Conservation (phyloP, 495 filamentous ascomycete species). For the Platismatia glauca region DNA sequence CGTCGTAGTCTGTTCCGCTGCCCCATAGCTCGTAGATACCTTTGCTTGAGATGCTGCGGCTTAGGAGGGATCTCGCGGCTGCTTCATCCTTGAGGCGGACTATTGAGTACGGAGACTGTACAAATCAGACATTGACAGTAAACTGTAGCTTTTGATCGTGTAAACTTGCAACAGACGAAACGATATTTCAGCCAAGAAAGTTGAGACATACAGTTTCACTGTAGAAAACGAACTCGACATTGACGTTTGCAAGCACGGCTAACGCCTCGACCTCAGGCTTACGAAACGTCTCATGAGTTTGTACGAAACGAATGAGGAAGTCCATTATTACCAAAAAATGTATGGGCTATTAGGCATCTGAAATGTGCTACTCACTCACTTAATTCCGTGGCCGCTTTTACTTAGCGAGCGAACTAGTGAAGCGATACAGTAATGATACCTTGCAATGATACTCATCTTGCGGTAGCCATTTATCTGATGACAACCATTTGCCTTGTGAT, state of each 20-base stretch:
- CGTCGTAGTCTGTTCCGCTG: conserved; percentile 52
- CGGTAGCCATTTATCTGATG: too few species aligned
- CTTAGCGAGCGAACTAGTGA: too few species aligned
- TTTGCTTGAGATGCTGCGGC: conserved; percentile 69
- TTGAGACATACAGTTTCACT: conserved; percentile 52
- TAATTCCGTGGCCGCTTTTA: too few species aligned
- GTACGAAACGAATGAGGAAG: conserved; percentile 84
- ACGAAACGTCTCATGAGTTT: conserved; percentile 84
- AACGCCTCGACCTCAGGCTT: conserved; percentile 77
- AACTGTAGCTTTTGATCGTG: not conserved
- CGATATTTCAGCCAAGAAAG: conserved; percentile 5
- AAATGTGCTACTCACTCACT: too few species aligned
- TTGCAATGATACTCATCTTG: too few species aligned
- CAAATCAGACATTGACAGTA: not conserved
- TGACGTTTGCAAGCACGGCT: conserved; percentile 56
- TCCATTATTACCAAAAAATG: conserved; percentile 48
- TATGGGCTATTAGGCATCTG: too few species aligned
- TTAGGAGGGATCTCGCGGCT: conserved; percentile 56
- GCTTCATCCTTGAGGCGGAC: conserved; percentile 56
- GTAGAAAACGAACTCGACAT: conserved; percentile 66
- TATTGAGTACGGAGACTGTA: conserved; percentile 80
- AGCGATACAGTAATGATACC: too few species aligned
- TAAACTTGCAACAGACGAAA: not conserved
- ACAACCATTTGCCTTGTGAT: too few species aligned
- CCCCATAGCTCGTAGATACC: conserved; percentile 88